Conservation (phyloP, 352 stramenopile species). For the Phytophthora pisi region DNA sequence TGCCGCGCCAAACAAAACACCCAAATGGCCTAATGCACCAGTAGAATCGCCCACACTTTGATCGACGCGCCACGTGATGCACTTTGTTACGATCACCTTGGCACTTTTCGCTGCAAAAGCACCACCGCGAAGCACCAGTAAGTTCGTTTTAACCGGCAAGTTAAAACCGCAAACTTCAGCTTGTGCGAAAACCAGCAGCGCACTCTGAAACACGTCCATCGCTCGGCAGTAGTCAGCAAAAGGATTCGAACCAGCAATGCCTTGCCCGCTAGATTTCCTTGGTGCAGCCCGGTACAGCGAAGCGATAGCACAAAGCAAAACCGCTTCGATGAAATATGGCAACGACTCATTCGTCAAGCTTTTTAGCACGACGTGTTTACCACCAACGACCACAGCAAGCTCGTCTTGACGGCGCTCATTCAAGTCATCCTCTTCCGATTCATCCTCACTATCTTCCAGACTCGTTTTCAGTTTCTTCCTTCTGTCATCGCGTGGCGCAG, state of each 20-base stretch:
- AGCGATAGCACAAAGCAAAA: constrained; percentile 58
- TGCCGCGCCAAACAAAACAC: constrained; percentile 45
- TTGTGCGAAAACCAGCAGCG: constrained; percentile 48
- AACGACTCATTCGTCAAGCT: constrained; percentile 70
- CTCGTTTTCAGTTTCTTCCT: constrained; percentile 9
- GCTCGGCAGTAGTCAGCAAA: constrained; percentile 52
- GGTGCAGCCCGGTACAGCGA: constrained; percentile 49
- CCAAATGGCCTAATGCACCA: constrained; percentile 51
- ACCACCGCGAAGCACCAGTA: constrained; percentile 46
- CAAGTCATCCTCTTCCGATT: constrained; percentile 37
- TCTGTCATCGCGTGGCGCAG: constrained; percentile 15
- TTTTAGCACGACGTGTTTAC: constrained; percentile 69
- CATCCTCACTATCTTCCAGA: constrained; percentile 24
- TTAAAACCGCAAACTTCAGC: constrained; percentile 62
- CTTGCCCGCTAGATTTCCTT: constrained; percentile 24
- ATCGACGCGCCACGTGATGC: constrained; percentile 53
- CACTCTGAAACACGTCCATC: constrained; percentile 49
- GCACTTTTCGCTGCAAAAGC: constrained; percentile 44
- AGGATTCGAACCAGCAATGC: constrained; percentile 26
- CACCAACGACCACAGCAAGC: constrained; percentile 40
- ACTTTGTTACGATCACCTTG: constrained; percentile 46
- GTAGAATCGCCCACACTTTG: constrained; percentile 35
- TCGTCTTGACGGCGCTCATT: constrained; percentile 36
- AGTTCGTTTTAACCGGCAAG: constrained; percentile 58
- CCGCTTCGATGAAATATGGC: constrained; percentile 59